Evolutionary conservation across 140 eudicot genomes (phyloP), one percentile per base, ranked within the genome.

Genomic region (Anethum foeniculum): DNA sequence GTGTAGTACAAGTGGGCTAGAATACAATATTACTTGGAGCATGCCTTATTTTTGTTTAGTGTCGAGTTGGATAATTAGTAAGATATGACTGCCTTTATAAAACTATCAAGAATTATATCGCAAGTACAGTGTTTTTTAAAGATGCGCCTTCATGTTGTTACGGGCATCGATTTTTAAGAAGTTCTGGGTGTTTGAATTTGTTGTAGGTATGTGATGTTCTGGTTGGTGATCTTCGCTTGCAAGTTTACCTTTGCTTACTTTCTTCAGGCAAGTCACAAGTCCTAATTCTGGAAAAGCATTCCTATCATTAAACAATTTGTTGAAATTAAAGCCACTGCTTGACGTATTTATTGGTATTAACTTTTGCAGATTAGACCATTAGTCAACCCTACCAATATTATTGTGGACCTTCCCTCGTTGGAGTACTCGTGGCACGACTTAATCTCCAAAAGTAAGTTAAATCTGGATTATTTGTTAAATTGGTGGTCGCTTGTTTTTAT

Each of bases 361-460:
- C 44, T 41, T 51, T 69, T 82, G 72, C 97, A 95, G 99, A 95
- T 95, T 71, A 87, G 80, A 85, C 99, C 99, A 10, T 82, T 95
- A 71, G 99, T 95, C 69, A 64, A 81, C 12, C 99, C 99, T 75
- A 92, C 99, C 79, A 83, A 83, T 69, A 84, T 88, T 54, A 91
- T 95, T 47, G 84, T 83, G 85, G 34, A 32, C 41, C 87, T 95
- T 82, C 97, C 88, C 52, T 4, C 83, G 10, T 86, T 95, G 80
- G 58, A 18, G 58, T 95, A 95, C 87, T 95, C 99, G 23, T 95
- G 99, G 99, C 99, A 91, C 79, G 98, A 93, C 88, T 76, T 95
- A n/a, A 72, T 95, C 80, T 95, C 99, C 54, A 88, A 88, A 82
- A 79, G 99, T 95, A 89, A 75, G 93, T 58, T 36, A 21, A 32